A percentile compares a stretch with the other conserved stretches of the same genome.
These are phyloP conservation scores for Asparagopsis taxiformis DNA, from an alignment of 31 red algal species.

Conservation along the genomic window DNA sequence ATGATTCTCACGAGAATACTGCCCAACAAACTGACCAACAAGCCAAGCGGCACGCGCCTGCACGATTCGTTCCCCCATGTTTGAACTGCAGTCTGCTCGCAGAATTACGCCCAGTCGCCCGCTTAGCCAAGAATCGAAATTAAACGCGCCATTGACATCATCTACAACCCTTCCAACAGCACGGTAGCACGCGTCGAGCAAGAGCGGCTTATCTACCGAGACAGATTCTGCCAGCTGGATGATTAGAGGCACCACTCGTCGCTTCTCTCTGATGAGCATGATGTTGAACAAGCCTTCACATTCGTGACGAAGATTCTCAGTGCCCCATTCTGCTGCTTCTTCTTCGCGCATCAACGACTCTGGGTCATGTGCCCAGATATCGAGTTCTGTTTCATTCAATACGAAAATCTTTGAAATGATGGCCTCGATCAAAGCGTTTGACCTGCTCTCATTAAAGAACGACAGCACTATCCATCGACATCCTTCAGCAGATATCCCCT, in stretches of 20 bases:
- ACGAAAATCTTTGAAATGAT: slow-evolving; percentile 70
- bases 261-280: slow-evolving; percentile 42
- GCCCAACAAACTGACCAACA: slow-evolving; percentile 54
- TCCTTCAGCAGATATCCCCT: slow-evolving; percentile 16
- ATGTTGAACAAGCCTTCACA: slow-evolving; percentile 68
- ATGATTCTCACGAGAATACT: slow-evolving; percentile 36
- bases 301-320: slow-evolving; percentile 56
- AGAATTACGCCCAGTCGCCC: slow-evolving; percentile 32
- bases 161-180: slow-evolving; percentile 35
- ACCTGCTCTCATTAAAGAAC: slow-evolving; percentile 53
- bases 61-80: slow-evolving; percentile 50
- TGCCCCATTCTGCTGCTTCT: slow-evolving; percentile 56
- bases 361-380: slow-evolving; percentile 69
- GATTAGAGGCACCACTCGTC: slow-evolving; percentile 44
- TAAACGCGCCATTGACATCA: slow-evolving; percentile 37
- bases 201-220: slow-evolving; percentile 33
- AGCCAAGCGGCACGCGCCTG: slow-evolving; percentile 70
- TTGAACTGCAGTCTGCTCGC: slow-evolving; percentile 20
- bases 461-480: slow-evolving; percentile 40
- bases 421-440: slow-evolving; percentile 31
- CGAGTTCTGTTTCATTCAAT: slow-evolving; percentile 32
- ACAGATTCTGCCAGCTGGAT: slow-evolving; percentile 36
- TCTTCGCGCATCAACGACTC: slow-evolving; percentile 63
- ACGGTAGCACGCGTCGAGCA: slow-evolving; percentile 72
- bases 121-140: slow-evolving; percentile 54